phyloP scores from a whole-genome alignment of 768 basidiomycete species.

The Fomitopsis pulvina region DNA sequence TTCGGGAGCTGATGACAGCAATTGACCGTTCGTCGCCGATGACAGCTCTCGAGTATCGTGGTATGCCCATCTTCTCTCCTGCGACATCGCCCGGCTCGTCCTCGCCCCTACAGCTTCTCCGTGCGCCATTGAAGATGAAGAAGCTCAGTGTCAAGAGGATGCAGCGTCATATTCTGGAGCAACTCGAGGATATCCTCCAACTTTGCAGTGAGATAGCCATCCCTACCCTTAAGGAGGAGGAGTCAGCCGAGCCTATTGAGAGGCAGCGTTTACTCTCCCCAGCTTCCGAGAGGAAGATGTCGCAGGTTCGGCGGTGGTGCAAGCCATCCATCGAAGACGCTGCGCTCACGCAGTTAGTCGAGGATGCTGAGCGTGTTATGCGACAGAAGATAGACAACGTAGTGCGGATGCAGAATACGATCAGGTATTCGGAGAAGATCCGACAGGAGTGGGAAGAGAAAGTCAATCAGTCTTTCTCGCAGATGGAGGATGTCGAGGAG shows the following conservation, averaged over 20 bases:
- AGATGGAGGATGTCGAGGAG: slow-evolving; percentile 50
- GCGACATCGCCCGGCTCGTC: slow-evolving; percentile 65
- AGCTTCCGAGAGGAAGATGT: slow-evolving; percentile 81
- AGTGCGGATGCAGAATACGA: slow-evolving; percentile 93
- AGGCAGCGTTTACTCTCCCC: slow-evolving; percentile 88
- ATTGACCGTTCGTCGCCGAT: slow-evolving; percentile 72
- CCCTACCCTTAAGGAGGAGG: slow-evolving; percentile 88
- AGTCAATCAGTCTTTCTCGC: slow-evolving; percentile 61
- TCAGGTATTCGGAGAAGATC: slow-evolving; percentile 94
- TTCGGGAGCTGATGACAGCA: slow-evolving; percentile 67
- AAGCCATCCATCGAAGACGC: slow-evolving; percentile 82
- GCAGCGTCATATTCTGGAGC: slow-evolving; percentile 75
- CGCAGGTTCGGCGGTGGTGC: slow-evolving; percentile 79
- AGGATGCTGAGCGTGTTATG: slow-evolving; percentile 86
- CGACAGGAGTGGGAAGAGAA: slow-evolving; percentile 95
- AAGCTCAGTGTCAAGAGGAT: slow-evolving; percentile 74
- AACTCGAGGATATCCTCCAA: slow-evolving; percentile 81
- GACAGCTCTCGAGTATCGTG: slow-evolving; percentile 73
- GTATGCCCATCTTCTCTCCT: slow-evolving; percentile 76
- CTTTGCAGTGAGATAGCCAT: slow-evolving; percentile 76
- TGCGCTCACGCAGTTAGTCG: slow-evolving; percentile 74
- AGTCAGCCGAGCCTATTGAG: slow-evolving; percentile 86
- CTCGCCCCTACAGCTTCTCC: slow-evolving; percentile 74
- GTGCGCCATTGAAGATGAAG: slow-evolving; percentile 61
- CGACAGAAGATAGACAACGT: slow-evolving; percentile 93